Conservation (phyloP, 2,329 filamentous ascomycete species). For the Neonectria neomacrospora region DNA sequence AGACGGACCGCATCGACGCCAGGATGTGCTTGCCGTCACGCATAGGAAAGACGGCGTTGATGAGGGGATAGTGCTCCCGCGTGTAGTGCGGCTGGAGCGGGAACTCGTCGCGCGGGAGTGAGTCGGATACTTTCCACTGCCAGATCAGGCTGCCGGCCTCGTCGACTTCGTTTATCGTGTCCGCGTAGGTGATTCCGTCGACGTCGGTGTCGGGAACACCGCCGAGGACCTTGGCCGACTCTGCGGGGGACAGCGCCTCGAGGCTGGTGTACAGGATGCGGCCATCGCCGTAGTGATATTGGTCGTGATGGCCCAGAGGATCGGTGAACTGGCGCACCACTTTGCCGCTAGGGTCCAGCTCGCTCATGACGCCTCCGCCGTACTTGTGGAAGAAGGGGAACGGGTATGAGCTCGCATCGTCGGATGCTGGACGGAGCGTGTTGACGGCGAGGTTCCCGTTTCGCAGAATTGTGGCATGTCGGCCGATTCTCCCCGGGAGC, state of each 20-base stretch:
- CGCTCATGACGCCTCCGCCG: conserved; percentile 46
- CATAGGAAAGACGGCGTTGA: conserved; percentile 46
- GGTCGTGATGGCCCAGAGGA: conserved; percentile 45
- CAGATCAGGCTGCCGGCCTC: conserved; percentile 38
- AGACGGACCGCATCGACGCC: conserved; percentile 45
- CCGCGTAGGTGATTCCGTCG: conserved; percentile 44
- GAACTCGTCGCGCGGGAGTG: conserved; percentile 41
- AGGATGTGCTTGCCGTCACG: conserved; percentile 45
- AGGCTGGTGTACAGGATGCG: conserved; percentile 44
- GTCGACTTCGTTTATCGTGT: conserved; percentile 47
- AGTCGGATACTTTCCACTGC: conserved; percentile 47
- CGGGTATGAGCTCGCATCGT: conserved; percentile 36
- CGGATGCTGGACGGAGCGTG: conserved; percentile 34
- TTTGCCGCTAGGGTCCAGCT: conserved; percentile 41
- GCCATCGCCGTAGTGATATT: conserved; percentile 45
- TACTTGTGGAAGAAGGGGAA: conserved; percentile 49
- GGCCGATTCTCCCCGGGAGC: conserved; percentile 43
- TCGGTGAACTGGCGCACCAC: conserved; percentile 44
- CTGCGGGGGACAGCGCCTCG: conserved; percentile 41
- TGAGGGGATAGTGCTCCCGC: conserved; percentile 46
- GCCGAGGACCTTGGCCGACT: conserved; percentile 43
- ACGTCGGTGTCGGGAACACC: conserved; percentile 42
- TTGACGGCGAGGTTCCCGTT: conserved; percentile 48
- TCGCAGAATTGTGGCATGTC: conserved; percentile 43
- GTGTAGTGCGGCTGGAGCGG: conserved; percentile 47